phyloP scores from a whole-genome alignment of 805 yeast genomes.

The Candida parachauliodes region DNA sequence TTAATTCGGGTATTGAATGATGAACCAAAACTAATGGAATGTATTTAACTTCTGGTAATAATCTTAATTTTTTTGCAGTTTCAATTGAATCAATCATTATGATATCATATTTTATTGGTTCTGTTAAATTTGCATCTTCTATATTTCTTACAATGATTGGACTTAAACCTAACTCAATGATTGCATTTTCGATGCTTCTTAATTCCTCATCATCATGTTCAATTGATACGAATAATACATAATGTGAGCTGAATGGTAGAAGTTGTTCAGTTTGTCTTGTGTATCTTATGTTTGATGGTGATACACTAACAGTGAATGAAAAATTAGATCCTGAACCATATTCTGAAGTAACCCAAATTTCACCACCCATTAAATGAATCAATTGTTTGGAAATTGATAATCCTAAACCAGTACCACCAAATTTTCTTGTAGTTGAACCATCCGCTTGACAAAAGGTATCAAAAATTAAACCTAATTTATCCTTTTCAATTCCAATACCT shows the following conservation, averaged over 20 bases:
- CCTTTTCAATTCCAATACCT: slow-evolving; percentile 85
- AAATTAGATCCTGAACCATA: slow-evolving; percentile 82
- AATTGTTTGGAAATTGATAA: slow-evolving; percentile 82
- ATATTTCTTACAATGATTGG: slow-evolving; percentile 59
- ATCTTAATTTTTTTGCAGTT: slow-evolving; percentile 65
- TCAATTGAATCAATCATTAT: slow-evolving; percentile 80
- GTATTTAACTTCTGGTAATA: slow-evolving; percentile 74
- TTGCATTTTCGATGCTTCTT: slow-evolving; percentile 47
- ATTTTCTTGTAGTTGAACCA: slow-evolving; percentile 88
- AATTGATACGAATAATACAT: slow-evolving; percentile 66
- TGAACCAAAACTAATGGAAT: slow-evolving; percentile 79
- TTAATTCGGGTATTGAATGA: slow-evolving; percentile 71
- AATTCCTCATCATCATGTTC: slow-evolving; percentile 52
- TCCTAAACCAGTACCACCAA: slow-evolving; percentile 92
- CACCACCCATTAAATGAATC: slow-evolving; percentile 91
- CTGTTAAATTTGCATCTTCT: slow-evolving; percentile 53
- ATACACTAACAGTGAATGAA: slow-evolving; percentile 75
- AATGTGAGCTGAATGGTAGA: slow-evolving; percentile 68
- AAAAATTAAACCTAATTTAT: slow-evolving; percentile 78
- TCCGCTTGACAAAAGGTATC: slow-evolving; percentile 93
- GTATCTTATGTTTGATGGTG: slow-evolving; percentile 63
- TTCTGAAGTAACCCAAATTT: slow-evolving; percentile 82
- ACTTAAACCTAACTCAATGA: slow-evolving; percentile 54
- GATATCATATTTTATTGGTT: slow-evolving; percentile 66
- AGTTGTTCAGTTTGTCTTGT: slow-evolving; percentile 64